Percentiles rank a stretch among this genome's conserved stretches.
These are phyloP conservation scores for Cymbopogon flexuosus DNA, from an alignment of 202 grass and related monocot genomes.

Conservation along the genomic window DNA sequence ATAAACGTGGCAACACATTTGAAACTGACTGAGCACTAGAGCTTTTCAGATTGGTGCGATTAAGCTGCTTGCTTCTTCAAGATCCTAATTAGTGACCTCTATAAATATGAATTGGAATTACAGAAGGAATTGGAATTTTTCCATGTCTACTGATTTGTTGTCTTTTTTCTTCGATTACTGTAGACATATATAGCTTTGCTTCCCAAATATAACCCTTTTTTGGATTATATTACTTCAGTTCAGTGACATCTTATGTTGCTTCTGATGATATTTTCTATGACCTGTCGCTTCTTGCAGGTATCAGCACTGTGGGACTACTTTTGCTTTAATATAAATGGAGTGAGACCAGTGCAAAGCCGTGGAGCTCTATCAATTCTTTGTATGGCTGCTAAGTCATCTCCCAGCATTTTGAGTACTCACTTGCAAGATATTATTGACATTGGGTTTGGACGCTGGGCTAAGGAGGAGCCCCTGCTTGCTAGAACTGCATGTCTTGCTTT, in stretches of 20 bases:
- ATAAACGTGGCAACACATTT: background rate
- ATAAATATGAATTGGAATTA: background rate
- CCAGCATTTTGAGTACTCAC: slow-evolving; percentile 65
- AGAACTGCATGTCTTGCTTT: slow-evolving; percentile 82
- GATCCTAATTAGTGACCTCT: background rate
- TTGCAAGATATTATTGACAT: slow-evolving; percentile 95
- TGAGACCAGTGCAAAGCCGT: slow-evolving; percentile 68
- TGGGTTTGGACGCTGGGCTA: slow-evolving; percentile 91
- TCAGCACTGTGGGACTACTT: slow-evolving; percentile 88
- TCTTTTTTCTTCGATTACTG: background rate
- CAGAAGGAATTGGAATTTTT: background rate
- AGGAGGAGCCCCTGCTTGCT: slow-evolving; percentile 87
- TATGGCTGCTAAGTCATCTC: slow-evolving; percentile 90
- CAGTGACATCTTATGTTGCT: slow-evolving; percentile 9
- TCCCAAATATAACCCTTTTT: background rate
- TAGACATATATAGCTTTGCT: slow-evolving; percentile 3
- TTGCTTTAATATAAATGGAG: slow-evolving; percentile 76
- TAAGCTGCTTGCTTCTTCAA: slow-evolving; percentile 2
- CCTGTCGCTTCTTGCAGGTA: slow-evolving; percentile 33
- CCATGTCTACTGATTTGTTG: background rate
- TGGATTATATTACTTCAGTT: background rate
- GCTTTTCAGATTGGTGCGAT: slow-evolving; percentile 2
- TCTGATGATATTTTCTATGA: background rate
- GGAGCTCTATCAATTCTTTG: slow-evolving; percentile 85
- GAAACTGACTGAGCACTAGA: background rate